Evolutionary conservation across 148 eudicot genomes (phyloP).

Genomic region (Persicaria maculosa): DNA sequence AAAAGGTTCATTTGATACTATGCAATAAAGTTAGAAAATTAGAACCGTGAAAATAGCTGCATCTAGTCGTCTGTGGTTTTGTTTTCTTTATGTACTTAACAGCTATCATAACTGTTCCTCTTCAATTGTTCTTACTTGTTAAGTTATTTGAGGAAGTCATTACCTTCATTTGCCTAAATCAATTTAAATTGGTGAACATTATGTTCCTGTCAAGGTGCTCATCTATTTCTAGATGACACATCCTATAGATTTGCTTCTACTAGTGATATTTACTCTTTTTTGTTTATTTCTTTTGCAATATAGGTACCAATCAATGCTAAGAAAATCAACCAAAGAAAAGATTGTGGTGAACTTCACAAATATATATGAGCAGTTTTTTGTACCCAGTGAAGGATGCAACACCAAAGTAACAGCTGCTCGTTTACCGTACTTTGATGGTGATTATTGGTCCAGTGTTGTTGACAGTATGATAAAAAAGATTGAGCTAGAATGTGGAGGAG

Average conservation of each 20-base stretch:
- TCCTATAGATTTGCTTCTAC: neutral
- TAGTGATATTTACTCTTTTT: neutral
- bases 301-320: conserved; percentile 82
- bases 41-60: too few relatives aligned
- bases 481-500: conserved; percentile 37
- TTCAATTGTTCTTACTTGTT: neutral
- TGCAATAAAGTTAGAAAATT: too few relatives aligned
- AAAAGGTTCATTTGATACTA: too few relatives aligned
- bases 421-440: conserved; percentile 89
- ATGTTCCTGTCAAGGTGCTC: too few relatives aligned
- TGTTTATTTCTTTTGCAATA: neutral
- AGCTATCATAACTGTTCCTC: neutral
- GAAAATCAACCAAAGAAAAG: conserved; percentile 54
- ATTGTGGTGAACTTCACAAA: conserved; percentile 58
- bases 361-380: conserved; percentile 64
- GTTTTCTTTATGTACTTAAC: too few relatives aligned
- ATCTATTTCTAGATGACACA: too few relatives aligned
- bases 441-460: conserved; percentile 70
- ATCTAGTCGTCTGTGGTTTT: too few relatives aligned
- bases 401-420: conserved; percentile 70
- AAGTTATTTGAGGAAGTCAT: too few relatives aligned
- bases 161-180: neutral
- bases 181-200: neutral
- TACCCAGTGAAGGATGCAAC: conserved; percentile 38
- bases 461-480: conserved; percentile 45